Evolutionary conservation across 352 stramenopile genomes (phyloP).

Genomic region (Globisporangium middletonii): DNA sequence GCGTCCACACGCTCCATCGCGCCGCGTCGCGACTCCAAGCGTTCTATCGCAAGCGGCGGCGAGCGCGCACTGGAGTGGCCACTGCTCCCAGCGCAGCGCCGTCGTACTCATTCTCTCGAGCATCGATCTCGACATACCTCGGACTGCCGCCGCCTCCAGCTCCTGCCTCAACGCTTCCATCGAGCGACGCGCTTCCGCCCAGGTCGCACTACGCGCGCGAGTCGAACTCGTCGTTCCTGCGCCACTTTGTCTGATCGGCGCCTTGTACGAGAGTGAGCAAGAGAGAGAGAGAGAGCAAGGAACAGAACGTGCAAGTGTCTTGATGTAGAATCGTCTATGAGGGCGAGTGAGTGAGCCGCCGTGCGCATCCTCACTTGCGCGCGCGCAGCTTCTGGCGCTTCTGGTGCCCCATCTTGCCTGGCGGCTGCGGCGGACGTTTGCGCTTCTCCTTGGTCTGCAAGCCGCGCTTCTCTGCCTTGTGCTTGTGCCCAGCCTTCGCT

Average conservation of each 20-base stretch:
- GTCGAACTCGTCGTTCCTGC: too few relatives aligned
- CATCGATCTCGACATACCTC: conserved; percentile 33
- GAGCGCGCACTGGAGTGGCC: background rate
- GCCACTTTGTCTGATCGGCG: too few relatives aligned
- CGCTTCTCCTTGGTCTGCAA: conserved; percentile 21
- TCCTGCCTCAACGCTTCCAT: too few relatives aligned
- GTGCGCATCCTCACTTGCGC: conserved; percentile 6
- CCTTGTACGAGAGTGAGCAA: too few relatives aligned
- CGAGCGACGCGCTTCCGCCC: too few relatives aligned
- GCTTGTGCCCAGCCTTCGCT: conserved; percentile 6
- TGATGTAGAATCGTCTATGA: too few relatives aligned
- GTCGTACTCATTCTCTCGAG: conserved; percentile 6
- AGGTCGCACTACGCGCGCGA: too few relatives aligned
- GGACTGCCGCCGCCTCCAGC: background rate
- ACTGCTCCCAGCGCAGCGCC: background rate
- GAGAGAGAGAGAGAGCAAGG: too few relatives aligned
- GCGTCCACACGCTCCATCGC: conserved; percentile 64
- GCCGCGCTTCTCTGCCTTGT: conserved; percentile 11
- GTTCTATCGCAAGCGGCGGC: conserved; percentile 25
- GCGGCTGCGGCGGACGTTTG: conserved; percentile 14
- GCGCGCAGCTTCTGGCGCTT: conserved; percentile 18
- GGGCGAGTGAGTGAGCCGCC: too few relatives aligned
- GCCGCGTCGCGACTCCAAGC: conserved; percentile 54
- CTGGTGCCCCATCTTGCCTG: conserved; percentile 16
- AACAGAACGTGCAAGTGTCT: too few relatives aligned